phyloP scores from a whole-genome alignment of 2,329 filamentous ascomycete species.

The Endothia cerciana region DNA sequence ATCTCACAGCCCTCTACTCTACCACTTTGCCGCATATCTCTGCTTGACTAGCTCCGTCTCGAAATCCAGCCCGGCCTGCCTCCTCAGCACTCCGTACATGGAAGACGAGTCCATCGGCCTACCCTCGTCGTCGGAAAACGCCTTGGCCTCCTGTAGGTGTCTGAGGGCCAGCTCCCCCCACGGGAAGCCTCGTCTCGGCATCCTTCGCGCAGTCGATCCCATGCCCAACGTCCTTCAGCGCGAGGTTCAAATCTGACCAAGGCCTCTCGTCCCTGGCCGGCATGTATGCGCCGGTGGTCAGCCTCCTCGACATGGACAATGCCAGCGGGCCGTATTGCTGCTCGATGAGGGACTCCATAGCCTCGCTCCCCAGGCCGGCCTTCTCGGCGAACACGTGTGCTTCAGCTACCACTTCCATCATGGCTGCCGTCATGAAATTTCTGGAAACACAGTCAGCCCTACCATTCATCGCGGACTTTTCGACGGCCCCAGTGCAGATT shows the following conservation, averaged over 20 bases:
- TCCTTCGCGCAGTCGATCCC: slow-evolving; percentile 48
- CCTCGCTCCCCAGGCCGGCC: slow-evolving; percentile 43
- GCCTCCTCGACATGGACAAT: slow-evolving; percentile 42
- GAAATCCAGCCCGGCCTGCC: slow-evolving; percentile 48
- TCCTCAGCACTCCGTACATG: slow-evolving; percentile 53
- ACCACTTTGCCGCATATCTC: slow-evolving; percentile 34
- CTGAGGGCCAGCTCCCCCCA: slow-evolving; percentile 48
- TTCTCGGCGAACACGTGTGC: slow-evolving; percentile 54
- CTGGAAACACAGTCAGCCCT: slow-evolving; percentile 32
- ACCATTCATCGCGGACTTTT: neutral
- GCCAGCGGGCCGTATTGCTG: slow-evolving; percentile 45
- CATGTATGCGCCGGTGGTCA: slow-evolving; percentile 45
- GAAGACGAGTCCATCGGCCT: slow-evolving; percentile 52
- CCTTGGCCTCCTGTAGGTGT: slow-evolving; percentile 48
- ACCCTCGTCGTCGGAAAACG: slow-evolving; percentile 43
- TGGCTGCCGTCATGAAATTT: slow-evolving; percentile 51
- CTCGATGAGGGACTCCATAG: slow-evolving; percentile 48
- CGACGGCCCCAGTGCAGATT: neutral
- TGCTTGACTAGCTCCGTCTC: slow-evolving; percentile 43
- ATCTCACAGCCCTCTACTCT: neutral
- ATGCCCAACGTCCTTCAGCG: slow-evolving; percentile 56
- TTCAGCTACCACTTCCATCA: slow-evolving; percentile 57
- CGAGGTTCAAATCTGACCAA: slow-evolving; percentile 53
- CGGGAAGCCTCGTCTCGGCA: slow-evolving; percentile 43
- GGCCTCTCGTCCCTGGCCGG: slow-evolving; percentile 42